Evolutionary conservation across 306 rosid species (phyloP), one percentile per base, ranked within the genome.

Genomic region (Vigna hirtella): DNA sequence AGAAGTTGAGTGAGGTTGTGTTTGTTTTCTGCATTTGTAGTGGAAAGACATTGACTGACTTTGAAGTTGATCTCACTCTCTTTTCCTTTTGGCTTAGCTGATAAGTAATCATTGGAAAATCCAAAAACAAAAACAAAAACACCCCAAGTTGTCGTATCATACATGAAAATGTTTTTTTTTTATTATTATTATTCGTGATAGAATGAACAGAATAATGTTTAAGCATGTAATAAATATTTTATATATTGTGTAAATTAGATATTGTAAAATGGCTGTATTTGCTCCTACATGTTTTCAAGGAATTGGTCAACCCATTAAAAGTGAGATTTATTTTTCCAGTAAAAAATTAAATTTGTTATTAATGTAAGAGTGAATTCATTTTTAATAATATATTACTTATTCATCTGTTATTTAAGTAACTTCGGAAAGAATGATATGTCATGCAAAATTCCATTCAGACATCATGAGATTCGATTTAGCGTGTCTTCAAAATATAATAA

Each of bases 71-170:
- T 40, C 64, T 2, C 1, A 9, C 36, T 4, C 38, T 42, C 9
- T 18, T 40, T 34, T 42, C 2, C 30, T 49, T 79, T 80, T 52
- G 69, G 69, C 88, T 81, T 77, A 64, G 5, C 53, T n/a, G 1
- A 5, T 26, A 85, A 77, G 88, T 36, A 52, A 52, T 20, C 53
- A 4, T 30, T 3, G 9, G 9, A 40, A 52, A 76, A 38, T 34
- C 17, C 32, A 62, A 17, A 42, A 42, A 7, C 0, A 0, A 62
- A 17, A 42, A 42, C 47, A 9, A 8, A 42, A 42, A 42, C 10
- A 42, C 9, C 7, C 42, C 8, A 36, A 34, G 38, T 34, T 34
- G 38, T 36, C 42, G 1, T 36, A 36, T 36, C 42, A 6, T 36
- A 7, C 43, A 38, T 38, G 48, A 14, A 7, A 12, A 0, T 11